Base-by-base conservation (phyloP, 257 asterid genomes). In the Agastache rugosa region DNA sequence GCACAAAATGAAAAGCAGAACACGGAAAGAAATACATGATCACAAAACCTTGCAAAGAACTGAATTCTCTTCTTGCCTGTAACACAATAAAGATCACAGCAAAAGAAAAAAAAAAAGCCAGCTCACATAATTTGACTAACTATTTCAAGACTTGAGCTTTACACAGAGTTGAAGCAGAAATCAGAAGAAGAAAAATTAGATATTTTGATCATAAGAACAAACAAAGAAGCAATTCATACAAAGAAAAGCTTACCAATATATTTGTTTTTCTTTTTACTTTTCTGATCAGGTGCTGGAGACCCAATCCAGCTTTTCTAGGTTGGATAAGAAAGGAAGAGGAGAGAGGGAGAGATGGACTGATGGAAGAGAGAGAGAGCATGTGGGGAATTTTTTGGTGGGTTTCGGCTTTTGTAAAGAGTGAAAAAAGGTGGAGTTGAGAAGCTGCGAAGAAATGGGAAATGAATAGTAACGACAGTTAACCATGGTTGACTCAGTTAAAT, bases 391-490 rank as follows among this genome's bases (percentile, higher is more conserved):
- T 60, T 29, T 15, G 76, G 79, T 67, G 69, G 79, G 79, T 20
- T 42, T 73, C 20, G 56, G 41, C 53, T 42, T 79, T 70, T 67
- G 80, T 56, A 71, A 39, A 63, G 64, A 22, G 58, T 15, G 1
- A 47, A 66, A 74, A 69, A 23, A 14, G 39, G 65, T 8, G 41
- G 4, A 74, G 23, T 54, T 62, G 39, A 62, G 81, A 78, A 75
- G 79, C 71, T 67, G 74, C 81, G 9, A 72, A 58, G 83, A 77
- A 83, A 65, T 66, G 73, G 74, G 82, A 54, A 76, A 69, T 29
- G 74, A 31, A 54, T 59, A 35, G 63, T 67, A 56, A 60, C 39
- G 47, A 41, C 16, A 39, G 48, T 39, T 58, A 59, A 71, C 76
- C 45, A 58, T 69, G 56, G 75, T 51, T 50, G 1, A 31, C 17